A percentile compares a stretch with the other conserved stretches of the same genome.
Evolutionary conservation across 768 basidiomycete species (phyloP).

Genomic region (Xerocomellus chrysenteron): DNA sequence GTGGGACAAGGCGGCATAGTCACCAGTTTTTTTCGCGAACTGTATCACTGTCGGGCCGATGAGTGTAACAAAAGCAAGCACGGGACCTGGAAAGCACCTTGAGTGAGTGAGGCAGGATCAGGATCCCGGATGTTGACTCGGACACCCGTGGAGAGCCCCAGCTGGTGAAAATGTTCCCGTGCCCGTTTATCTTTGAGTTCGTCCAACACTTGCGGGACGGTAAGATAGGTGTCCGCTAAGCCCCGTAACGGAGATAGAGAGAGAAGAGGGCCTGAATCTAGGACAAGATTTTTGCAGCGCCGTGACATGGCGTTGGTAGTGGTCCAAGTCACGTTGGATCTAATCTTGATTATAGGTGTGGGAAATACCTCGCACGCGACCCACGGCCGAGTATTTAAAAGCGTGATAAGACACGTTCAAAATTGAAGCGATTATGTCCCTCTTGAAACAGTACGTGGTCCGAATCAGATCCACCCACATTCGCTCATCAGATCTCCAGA

Average conservation of each 20-base stretch:
- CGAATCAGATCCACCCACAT: background rate
- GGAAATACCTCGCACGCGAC: background rate
- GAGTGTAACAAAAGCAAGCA: constrained; percentile 12
- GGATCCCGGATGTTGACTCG: constrained; percentile 70
- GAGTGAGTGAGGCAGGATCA: constrained; percentile 63
- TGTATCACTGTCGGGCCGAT: constrained; percentile 63
- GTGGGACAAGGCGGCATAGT: constrained; percentile 88
- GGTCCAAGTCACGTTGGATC: background rate
- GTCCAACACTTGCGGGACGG: constrained; percentile 85
- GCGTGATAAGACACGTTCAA: background rate
- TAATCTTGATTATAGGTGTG: constrained; percentile 12
- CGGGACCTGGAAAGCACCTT: constrained; percentile 42
- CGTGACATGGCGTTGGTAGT: constrained; percentile 30
- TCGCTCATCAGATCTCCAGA: constrained; percentile 38
- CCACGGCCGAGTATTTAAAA: background rate
- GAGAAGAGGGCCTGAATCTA: constrained; percentile 92
- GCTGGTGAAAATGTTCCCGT: constrained; percentile 78
- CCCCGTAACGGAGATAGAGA: constrained; percentile 89
- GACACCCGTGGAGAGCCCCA: constrained; percentile 75
- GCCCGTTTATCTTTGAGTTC: constrained; percentile 90
- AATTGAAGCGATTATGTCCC: constrained; percentile 34
- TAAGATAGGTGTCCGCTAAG: constrained; percentile 80
- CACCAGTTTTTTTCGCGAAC: constrained; percentile 94
- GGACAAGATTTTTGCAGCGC: constrained; percentile 75
- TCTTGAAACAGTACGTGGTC: constrained; percentile 41